Percentiles rank a stretch among this genome's conserved stretches.
Conservation (phyloP, 306 rosid species). For the Quercus robur region DNA sequence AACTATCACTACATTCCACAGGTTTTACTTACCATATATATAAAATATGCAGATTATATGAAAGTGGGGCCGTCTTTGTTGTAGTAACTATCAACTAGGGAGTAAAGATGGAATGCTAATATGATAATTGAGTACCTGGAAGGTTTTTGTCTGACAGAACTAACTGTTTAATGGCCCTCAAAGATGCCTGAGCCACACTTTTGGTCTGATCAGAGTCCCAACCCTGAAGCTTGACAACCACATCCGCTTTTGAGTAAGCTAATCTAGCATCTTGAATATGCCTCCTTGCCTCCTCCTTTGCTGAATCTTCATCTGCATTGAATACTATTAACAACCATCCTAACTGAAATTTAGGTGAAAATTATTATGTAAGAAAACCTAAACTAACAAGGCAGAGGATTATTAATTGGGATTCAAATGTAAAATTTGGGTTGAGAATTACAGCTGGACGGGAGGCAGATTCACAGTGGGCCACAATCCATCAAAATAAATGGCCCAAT, state of each 20-base stretch:
- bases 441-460: neutral
- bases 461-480: neutral
- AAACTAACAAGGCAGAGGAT: neutral
- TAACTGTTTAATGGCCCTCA: slow-evolving; percentile 87
- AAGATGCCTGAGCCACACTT: slow-evolving; percentile 74
- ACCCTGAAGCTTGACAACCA: slow-evolving; percentile 79
- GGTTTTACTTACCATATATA: neutral
- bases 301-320: slow-evolving; percentile 79
- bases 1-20: neutral
- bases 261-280: slow-evolving; percentile 48
- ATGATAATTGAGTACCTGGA: slow-evolving; percentile 51
- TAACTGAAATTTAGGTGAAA: neutral
- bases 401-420: neutral
- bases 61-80: neutral
- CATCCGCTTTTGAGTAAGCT: slow-evolving; percentile 77
- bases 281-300: slow-evolving; percentile 72
- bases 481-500: neutral
- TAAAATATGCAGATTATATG: neutral
- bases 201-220: slow-evolving; percentile 77
- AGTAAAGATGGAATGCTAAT: slow-evolving; percentile 9
- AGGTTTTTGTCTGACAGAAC: slow-evolving; percentile 76
- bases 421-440: neutral
- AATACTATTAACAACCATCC: neutral
- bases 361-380: neutral
- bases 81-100: neutral